phyloP scores from a whole-genome alignment of 306 rosid species.

The Cyamopsis tetragonoloba region DNA sequence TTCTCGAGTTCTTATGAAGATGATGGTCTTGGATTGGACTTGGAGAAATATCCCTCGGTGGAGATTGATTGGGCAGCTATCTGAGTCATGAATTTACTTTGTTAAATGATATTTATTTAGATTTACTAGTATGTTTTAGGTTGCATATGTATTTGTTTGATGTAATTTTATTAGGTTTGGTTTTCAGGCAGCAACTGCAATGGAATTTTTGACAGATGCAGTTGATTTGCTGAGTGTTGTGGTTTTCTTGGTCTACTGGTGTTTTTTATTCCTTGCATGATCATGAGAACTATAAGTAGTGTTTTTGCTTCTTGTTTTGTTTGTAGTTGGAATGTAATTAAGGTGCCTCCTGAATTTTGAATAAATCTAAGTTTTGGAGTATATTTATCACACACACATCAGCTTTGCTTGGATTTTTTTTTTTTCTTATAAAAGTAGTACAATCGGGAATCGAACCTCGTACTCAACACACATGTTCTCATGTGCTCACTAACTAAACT shows the following conservation, averaged over 20 bases:
- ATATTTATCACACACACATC: too few relatives aligned
- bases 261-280: slow-evolving; percentile 44
- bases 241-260: slow-evolving; percentile 36
- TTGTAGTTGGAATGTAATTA: slow-evolving; percentile 7
- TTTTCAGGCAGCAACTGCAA: slow-evolving; percentile 42
- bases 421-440: too few relatives aligned
- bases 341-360: too few relatives aligned
- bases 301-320: background rate
- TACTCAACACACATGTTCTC: too few relatives aligned
- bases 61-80: slow-evolving; percentile 85
- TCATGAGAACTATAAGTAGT: background rate
- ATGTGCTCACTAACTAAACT: too few relatives aligned
- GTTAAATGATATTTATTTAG: background rate
- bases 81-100: background rate
- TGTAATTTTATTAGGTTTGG: slow-evolving; percentile 9
- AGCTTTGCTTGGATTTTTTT: too few relatives aligned
- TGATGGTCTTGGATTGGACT: slow-evolving; percentile 42
- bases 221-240: slow-evolving; percentile 31
- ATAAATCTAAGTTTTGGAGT: background rate
- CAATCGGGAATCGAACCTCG: too few relatives aligned
- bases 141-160: background rate
- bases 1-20: slow-evolving; percentile 40
- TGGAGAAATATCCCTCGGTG: slow-evolving; percentile 69
- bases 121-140: background rate
- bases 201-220: slow-evolving; percentile 59